Evolutionary conservation across 2,329 filamentous ascomycete genomes (phyloP).

Genomic region (Venturia nashicola): DNA sequence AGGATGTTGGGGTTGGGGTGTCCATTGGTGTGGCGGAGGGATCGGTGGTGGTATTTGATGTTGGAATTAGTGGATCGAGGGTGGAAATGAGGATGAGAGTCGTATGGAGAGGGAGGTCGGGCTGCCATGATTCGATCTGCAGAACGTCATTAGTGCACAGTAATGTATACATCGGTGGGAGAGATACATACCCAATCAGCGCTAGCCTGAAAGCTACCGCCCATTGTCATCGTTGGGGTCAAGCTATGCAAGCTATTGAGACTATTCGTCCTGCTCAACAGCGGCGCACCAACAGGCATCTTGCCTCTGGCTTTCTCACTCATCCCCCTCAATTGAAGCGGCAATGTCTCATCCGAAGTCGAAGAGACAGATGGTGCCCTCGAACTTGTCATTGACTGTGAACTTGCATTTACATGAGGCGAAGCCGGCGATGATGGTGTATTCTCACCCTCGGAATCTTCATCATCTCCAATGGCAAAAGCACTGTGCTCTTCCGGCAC

Average conservation of each 20-base stretch:
- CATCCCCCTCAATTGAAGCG: constrained; percentile 77
- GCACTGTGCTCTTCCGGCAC: constrained; percentile 68
- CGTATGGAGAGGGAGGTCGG: constrained; percentile 78
- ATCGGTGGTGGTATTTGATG: constrained; percentile 11
- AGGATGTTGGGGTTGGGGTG: not conserved
- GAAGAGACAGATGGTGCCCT: constrained; percentile 58
- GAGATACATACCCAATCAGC: constrained; percentile 50
- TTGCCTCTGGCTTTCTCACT: constrained; percentile 96
- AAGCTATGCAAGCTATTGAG: constrained; percentile 65
- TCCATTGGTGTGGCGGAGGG: not conserved
- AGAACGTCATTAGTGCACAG: not conserved
- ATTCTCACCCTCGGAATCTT: constrained; percentile 55
- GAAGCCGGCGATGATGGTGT: constrained; percentile 14
- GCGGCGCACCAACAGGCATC: constrained; percentile 71
- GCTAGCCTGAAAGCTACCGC: constrained; percentile 60
- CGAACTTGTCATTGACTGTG: constrained; percentile 25
- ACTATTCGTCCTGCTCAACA: constrained; percentile 84
- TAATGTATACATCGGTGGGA: not conserved
- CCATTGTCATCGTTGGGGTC: constrained; percentile 43
- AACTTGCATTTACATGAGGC: not conserved
- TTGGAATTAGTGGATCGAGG: constrained; percentile 39
- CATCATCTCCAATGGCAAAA: constrained; percentile 78
- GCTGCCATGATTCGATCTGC: constrained; percentile 85
- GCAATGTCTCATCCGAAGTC: constrained; percentile 60
- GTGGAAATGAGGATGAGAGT: constrained; percentile 63